Conservation (phyloP, 805 yeast species). For the Saccharomycopsis schoenii region DNA sequence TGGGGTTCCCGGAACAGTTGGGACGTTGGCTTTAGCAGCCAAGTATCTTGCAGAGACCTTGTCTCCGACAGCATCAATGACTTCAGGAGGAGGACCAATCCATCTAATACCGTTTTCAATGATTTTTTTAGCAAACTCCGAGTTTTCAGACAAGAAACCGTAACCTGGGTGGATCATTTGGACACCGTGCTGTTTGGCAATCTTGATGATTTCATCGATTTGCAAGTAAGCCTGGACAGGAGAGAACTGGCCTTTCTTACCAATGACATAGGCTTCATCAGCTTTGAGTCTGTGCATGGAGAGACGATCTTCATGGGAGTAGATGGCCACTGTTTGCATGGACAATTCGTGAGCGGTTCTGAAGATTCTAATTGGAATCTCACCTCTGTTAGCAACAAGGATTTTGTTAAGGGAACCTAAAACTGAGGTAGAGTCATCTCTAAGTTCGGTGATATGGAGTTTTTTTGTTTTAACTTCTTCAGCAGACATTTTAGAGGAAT, state of each 20-base stretch:
- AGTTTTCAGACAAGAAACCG: conserved; percentile 83
- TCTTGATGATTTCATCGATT: conserved; percentile 85
- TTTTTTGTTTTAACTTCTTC: conserved; percentile 6
- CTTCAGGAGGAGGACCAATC: conserved; percentile 86
- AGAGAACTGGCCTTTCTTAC: conserved; percentile 77
- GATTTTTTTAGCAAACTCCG: conserved; percentile 88
- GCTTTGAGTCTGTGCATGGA: conserved; percentile 94
- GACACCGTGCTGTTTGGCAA: conserved; percentile 69
- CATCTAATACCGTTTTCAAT: conserved; percentile 86
- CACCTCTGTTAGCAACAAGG: conserved; percentile 78
- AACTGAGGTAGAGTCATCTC: conserved; percentile 21
- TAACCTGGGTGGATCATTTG: conserved; percentile 91
- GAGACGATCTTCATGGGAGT: conserved; percentile 90
- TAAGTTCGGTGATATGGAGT: conserved; percentile 14
- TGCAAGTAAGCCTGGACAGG: conserved; percentile 96
- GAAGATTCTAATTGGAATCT: conserved; percentile 80
- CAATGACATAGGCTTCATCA: conserved; percentile 88
- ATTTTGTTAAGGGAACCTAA: conserved; percentile 41
- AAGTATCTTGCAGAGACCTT: conserved; percentile 88
- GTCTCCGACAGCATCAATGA: conserved; percentile 93
- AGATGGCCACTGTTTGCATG: conserved; percentile 94
- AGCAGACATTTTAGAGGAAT: conserved; percentile 8
- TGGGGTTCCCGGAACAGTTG: conserved; percentile 95
- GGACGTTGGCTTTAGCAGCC: conserved; percentile 75
- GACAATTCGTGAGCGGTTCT: conserved; percentile 96